A percentile compares a stretch with the other conserved stretches of the same genome.
Conservation (phyloP, 768 basidiomycete species). For the Auriculariales sp. region DNA sequence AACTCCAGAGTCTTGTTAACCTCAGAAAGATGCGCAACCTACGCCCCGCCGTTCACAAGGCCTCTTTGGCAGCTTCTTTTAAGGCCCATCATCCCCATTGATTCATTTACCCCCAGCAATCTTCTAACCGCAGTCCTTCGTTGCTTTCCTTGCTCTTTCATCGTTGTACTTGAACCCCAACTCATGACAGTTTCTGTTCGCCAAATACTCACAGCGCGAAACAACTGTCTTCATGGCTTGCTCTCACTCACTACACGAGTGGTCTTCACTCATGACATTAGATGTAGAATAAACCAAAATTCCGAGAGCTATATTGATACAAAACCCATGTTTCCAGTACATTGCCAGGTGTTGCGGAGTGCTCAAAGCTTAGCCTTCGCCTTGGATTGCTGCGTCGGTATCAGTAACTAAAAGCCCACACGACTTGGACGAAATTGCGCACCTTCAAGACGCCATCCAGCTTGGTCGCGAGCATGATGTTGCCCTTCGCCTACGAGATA, state of each 20-base stretch:
- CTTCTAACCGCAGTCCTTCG: too few species aligned
- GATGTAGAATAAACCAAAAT: too few species aligned
- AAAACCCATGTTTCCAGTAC: too few species aligned
- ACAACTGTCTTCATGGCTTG: too few species aligned
- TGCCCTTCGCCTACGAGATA: slow-evolving; percentile 44
- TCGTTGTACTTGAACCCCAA: too few species aligned
- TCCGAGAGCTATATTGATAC: too few species aligned
- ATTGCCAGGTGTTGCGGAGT: neutral
- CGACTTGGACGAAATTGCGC: slow-evolving; percentile 11
- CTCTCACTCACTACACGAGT: too few species aligned
- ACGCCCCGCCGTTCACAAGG: slow-evolving; percentile 61
- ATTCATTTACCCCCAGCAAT: too few species aligned
- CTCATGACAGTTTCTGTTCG: too few species aligned
- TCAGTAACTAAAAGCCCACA: neutral
- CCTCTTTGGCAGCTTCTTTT: slow-evolving; percentile 67
- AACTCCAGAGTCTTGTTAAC: slow-evolving; percentile 81
- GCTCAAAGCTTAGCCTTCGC: neutral
- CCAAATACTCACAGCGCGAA: too few species aligned
- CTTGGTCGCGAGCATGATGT: slow-evolving; percentile 90
- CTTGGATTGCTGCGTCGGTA: slow-evolving; percentile 1
- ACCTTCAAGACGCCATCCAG: slow-evolving; percentile 76
- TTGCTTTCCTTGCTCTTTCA: too few species aligned
- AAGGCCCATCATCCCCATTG: slow-evolving; percentile 9
- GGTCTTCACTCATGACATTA: neutral
- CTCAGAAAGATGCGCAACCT: slow-evolving; percentile 73